Base-by-base conservation (phyloP, 2,329 filamentous ascomycete species). In the Aspergillus sp. region DNA sequence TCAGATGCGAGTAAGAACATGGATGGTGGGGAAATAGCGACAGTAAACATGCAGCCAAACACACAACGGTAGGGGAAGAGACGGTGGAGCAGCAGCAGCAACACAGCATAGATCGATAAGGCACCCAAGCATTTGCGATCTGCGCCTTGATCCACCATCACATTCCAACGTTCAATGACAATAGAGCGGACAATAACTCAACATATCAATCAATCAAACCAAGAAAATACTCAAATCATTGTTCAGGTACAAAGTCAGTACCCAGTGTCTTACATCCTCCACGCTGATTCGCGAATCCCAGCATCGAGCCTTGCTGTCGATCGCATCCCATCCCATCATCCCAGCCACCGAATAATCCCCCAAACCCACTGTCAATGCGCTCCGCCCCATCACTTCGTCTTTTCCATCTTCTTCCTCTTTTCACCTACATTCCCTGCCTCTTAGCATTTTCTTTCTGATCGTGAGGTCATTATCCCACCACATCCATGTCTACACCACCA, bases 271-370 rank as follows among this genome's bases (percentile, higher is more conserved):
- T 23, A 44, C 19, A 15, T 7, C 19, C 41, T 13, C 17, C 41
- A 13, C 10, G 19, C 41, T 44, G 41, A 44, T 44, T 44, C 41
- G 41, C 41, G 41, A 44, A 44, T 44, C 5, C 10, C 41, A 23
- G 10, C 41, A 11, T 23, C 19, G 41, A 44, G 41, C 41, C 41
- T 23, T 44, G 41, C 47, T 30, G 47, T 50, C 47, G 47, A 50
- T 50, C 47, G 32, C 25, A 50, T 30, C 17, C n/a, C 44, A 48
- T 48, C 25, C 23, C 47, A 27, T 27, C 47, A 50, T 30, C 47
- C 47, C 47, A 50, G 47, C 47, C 47, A 50, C 47, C 47, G 47
- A 50, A 7, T 50, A 50, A 50, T 30, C 47, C 8, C 19, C 39
- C 0, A 10, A 49, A 8, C 23, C 15, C 23, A 17, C 27, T 8